Percentiles rank a stretch among this genome's conserved stretches.
phyloP scores from a whole-genome alignment of 164 flowering plant species.

The Magnolia officinalis region DNA sequence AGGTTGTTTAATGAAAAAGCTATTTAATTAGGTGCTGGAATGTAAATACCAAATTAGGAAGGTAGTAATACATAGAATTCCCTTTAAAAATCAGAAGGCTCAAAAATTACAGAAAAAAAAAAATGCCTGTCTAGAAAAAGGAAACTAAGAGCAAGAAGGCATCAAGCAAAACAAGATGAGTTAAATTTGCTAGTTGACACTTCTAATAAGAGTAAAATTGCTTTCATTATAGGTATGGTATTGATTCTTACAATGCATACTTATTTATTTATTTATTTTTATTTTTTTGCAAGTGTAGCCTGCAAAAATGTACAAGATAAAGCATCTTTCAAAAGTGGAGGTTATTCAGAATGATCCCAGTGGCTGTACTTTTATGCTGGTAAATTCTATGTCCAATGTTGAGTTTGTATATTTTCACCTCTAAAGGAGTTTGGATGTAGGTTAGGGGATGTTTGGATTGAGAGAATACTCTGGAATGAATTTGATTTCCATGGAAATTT shows the following conservation, averaged over 20 bases:
- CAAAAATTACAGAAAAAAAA: no score
- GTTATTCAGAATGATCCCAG: conserved; percentile 86
- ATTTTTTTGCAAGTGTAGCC: conserved; percentile 48
- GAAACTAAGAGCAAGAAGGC: neutral
- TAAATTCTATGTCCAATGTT: conserved; percentile 26
- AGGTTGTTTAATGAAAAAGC: no score
- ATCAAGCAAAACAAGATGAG: neutral
- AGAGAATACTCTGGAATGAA: neutral
- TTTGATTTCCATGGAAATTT: neutral
- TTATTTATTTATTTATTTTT: neutral
- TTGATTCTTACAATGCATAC: neutral
- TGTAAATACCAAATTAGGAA: no score
- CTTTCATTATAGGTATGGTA: neutral
- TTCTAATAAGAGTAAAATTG: neutral
- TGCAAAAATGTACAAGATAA: conserved; percentile 90
- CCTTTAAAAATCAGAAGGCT: no score
- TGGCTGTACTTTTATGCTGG: conserved; percentile 94
- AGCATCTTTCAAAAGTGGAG: conserved; percentile 97
- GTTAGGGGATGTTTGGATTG: neutral
- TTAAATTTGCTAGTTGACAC: neutral
- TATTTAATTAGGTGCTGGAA: no score
- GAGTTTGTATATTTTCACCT: neutral
- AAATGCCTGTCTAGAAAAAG: neutral
- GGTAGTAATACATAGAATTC: no score
- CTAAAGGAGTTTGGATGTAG: neutral